Evolutionary conservation across 495 filamentous ascomycete genomes (phyloP).

Genomic region (Aspergillus campestris): DNA sequence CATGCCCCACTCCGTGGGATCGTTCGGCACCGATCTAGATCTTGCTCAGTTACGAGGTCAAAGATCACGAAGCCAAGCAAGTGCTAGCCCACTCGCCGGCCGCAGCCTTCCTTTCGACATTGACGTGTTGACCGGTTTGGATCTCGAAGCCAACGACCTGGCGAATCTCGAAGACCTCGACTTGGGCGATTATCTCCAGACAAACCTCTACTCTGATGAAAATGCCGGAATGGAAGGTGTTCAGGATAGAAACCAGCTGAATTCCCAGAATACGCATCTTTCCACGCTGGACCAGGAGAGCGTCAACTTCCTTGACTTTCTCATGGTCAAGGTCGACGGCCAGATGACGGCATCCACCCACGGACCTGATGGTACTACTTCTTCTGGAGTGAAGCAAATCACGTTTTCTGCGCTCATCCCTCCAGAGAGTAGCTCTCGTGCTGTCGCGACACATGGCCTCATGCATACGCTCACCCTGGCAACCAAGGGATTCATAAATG

Average conservation of each 20-base stretch:
- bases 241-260: slow-evolving; percentile 1
- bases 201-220: slow-evolving; percentile 15
- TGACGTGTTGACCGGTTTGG: slow-evolving; percentile 26
- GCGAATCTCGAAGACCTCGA: slow-evolving; percentile 35
- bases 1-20: slow-evolving; percentile 12
- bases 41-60: slow-evolving; percentile 6
- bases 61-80: slow-evolving; percentile 39
- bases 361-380: neutral
- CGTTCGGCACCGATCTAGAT: slow-evolving; percentile 1
- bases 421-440: slow-evolving; percentile 38
- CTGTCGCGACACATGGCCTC: slow-evolving; percentile 64
- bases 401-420: slow-evolving; percentile 56
- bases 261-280: slow-evolving; percentile 25
- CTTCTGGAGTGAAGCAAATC: slow-evolving; percentile 18
- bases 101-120: slow-evolving; percentile 38
- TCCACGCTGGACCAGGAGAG: slow-evolving; percentile 50
- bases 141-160: slow-evolving; percentile 30
- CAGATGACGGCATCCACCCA: neutral
- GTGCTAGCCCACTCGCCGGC: slow-evolving; percentile 52
- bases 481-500: slow-evolving; percentile 45
- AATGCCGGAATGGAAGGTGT: neutral
- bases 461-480: slow-evolving; percentile 64
- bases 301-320: slow-evolving; percentile 52
- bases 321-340: slow-evolving; percentile 22
- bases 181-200: slow-evolving; percentile 30